Evolutionary conservation across 2,329 filamentous ascomycete genomes (phyloP).

Genomic region (Cytospora leucostoma): DNA sequence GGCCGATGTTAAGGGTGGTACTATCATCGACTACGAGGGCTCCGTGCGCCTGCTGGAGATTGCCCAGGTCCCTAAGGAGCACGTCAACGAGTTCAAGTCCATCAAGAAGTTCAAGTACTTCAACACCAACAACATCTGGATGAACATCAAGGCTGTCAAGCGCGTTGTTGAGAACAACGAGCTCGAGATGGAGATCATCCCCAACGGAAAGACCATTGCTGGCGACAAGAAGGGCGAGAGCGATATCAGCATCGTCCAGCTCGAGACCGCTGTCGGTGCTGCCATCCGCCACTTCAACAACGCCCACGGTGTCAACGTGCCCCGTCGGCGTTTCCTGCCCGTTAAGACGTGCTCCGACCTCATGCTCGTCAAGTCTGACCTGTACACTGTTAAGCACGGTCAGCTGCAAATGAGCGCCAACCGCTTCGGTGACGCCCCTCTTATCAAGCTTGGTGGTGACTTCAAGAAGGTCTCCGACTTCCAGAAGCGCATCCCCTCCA

Average conservation of each 20-base stretch:
- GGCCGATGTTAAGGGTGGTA: conserved; percentile 99
- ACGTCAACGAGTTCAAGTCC: conserved; percentile 99
- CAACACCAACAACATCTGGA: conserved; percentile 99
- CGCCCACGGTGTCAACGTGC: conserved; percentile 98
- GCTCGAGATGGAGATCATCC: conserved; percentile 99
- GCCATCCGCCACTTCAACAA: conserved; percentile 99
- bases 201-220: conserved; percentile 97
- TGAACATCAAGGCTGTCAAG: conserved; percentile 97
- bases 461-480: conserved; percentile 99
- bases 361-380: conserved; percentile 99
- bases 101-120: conserved; percentile 99
- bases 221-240: conserved; percentile 99
- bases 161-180: conserved; percentile 98
- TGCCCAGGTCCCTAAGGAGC: conserved; percentile 98
- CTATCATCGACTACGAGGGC: conserved; percentile 99
- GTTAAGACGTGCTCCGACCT: conserved; percentile 99
- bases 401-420: conserved; percentile 96
- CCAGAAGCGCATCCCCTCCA: conserved; percentile 82
- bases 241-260: conserved; percentile 94
- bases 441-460: conserved; percentile 98
- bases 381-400: conserved; percentile 98
- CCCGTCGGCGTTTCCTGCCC: conserved; percentile 94
- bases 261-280: conserved; percentile 97
- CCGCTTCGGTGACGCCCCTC: conserved; percentile 92
- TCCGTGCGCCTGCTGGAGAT: conserved; percentile 96